Evolutionary conservation across 2,329 filamentous ascomycete species (phyloP).

Genomic region (Fusarium camptoceras): DNA sequence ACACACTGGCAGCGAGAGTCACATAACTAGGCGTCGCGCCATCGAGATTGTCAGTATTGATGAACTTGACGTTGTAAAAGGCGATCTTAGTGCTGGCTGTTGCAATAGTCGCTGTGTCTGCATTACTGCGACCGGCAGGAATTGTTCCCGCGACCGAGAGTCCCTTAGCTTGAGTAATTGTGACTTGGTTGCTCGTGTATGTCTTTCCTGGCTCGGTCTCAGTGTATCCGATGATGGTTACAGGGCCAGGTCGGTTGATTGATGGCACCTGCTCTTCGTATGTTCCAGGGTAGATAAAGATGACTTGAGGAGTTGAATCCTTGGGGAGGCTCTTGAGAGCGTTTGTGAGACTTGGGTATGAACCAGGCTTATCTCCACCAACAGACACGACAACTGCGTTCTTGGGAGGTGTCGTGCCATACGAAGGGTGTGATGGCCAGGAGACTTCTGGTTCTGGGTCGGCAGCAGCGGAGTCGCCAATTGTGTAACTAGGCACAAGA

Average conservation of each 20-base stretch:
- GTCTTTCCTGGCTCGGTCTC: constrained; percentile 55
- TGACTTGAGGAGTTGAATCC: constrained; percentile 53
- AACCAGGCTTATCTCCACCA: constrained; percentile 39
- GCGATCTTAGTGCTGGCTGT: constrained; percentile 56
- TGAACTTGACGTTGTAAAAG: constrained; percentile 51
- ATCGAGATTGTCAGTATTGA: constrained; percentile 54
- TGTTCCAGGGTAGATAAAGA: constrained; percentile 58
- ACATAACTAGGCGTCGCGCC: constrained; percentile 29
- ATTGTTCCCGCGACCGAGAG: constrained; percentile 41
- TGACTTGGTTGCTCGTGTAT: constrained; percentile 69
- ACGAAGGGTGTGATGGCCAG: constrained; percentile 50
- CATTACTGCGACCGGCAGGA: constrained; percentile 39
- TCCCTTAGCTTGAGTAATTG: constrained; percentile 49
- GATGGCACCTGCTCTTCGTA: constrained; percentile 56
- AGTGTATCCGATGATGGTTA: constrained; percentile 58
- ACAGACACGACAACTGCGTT: constrained; percentile 57
- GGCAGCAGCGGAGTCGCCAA: constrained; percentile 8
- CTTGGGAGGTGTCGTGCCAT: constrained; percentile 54
- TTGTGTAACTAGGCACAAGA: constrained; percentile 38
- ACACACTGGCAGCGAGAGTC: constrained; percentile 41
- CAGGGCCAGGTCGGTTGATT: constrained; percentile 53
- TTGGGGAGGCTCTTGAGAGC: constrained; percentile 50
- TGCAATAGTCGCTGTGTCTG: constrained; percentile 43
- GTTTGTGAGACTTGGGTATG: constrained; percentile 47
- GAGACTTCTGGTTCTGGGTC: constrained; percentile 17